Evolutionary conservation across 176 grass and related monocot genomes (phyloP).

Genomic region (Tillandsia fasciculata): DNA sequence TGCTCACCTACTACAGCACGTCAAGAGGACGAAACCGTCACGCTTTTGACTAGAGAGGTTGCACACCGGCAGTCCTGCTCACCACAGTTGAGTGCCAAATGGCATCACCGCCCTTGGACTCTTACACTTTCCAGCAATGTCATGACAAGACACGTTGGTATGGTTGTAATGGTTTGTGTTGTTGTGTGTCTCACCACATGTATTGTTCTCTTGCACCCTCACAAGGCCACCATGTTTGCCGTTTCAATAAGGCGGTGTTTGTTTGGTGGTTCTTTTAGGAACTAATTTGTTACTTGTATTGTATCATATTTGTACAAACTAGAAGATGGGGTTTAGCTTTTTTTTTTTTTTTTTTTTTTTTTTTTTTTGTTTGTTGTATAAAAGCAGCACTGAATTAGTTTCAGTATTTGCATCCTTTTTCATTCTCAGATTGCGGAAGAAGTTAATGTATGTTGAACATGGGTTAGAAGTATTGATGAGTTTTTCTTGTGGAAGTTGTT

Average conservation of each 20-base stretch:
- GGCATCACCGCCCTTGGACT: constrained; percentile 18
- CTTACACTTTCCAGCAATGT: constrained; percentile 28
- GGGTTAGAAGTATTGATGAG: too few species aligned
- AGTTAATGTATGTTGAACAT: too few species aligned
- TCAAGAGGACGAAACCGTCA: constrained; percentile 26
- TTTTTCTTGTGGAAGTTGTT: too few species aligned
- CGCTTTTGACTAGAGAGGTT: constrained; percentile 40
- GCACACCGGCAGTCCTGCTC: constrained; percentile 33
- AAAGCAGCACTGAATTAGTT: too few species aligned
- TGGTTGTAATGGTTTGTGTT: constrained; percentile 34
- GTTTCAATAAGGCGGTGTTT: constrained; percentile 57
- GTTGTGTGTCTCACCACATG: constrained; percentile 73
- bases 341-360: background rate
- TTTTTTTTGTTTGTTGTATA: background rate
- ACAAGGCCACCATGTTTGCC: constrained; percentile 36
- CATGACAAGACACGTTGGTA: constrained; percentile 32
- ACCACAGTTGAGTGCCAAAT: constrained; percentile 22
- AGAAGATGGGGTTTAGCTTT: too few species aligned
- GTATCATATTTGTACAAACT: too few species aligned
- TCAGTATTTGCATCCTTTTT: too few species aligned
- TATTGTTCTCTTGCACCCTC: constrained; percentile 62
- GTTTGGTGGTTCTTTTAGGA: constrained; percentile 35
- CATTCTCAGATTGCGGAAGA: too few species aligned
- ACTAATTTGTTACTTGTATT: background rate
- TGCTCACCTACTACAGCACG: constrained; percentile 16